Evolutionary conservation across 2,329 filamentous ascomycete genomes (phyloP), one percentile per base, ranked within the genome.

Genomic region (Alternaria arbusti): DNA sequence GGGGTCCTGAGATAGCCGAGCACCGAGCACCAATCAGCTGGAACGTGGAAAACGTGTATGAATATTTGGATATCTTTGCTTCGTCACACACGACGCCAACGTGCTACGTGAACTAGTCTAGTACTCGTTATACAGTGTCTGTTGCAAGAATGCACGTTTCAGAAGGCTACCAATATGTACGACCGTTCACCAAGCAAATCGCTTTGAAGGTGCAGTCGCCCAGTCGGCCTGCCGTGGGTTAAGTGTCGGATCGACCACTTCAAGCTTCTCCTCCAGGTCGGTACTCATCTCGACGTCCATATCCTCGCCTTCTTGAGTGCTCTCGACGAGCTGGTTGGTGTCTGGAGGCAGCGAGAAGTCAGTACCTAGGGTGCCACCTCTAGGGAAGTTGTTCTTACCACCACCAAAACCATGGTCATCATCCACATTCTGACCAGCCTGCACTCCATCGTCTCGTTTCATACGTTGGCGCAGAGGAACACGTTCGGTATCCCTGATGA

Each of bases 1-100:
- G 67, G 68, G 66, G 62, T 69, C 61, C 49, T 54, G 36, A 12
- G 59, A 54, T 56, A 49, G 57, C 66, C 58, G 65, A 69, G 54
- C 56, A 43, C 65, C 52, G 45, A 67, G 30, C 57, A 54, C 68
- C 68, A 70, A 70, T 59, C 20, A 59, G 25, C 50, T 30, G n/a
- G 9, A 30, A 40, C 32, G 56, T 40, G 44, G 32, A 28, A 13
- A 55, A 59, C 60, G 32, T 51, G 59, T 51, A 15, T 45, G 25
- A 58, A 54, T 23, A 30, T 32, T n/a, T 23, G 23, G 30, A 28
- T 9, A 17, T 17, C 23, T 32, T 58, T 59, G 15, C 43, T 32
- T 62, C 36, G 46, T 25, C 25, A 13, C 23, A 11, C 11, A n/a
- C 26, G 28, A 22, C 25, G 22, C 11, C 28, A n/a, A 62, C 13